Conservation (phyloP, 352 stramenopile genomes). For the Phytophthora idaei region DNA sequence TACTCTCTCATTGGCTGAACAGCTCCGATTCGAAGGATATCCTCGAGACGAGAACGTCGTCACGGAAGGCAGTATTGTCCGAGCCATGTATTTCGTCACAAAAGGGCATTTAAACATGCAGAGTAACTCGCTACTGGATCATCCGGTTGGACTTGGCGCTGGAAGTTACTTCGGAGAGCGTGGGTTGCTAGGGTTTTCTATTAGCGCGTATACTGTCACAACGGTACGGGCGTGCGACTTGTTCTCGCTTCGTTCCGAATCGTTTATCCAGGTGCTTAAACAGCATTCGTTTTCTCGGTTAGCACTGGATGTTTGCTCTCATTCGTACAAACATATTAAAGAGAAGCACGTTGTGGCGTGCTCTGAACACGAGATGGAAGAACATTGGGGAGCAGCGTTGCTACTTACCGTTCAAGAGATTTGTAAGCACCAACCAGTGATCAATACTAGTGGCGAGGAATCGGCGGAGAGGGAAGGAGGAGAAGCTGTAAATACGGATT, state of each 20-base stretch:
- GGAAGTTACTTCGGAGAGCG: slow-evolving; percentile 69
- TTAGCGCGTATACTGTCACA: slow-evolving; percentile 46
- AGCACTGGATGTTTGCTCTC: slow-evolving; percentile 25
- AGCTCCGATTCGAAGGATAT: slow-evolving; percentile 65
- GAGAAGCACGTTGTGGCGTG: not conserved
- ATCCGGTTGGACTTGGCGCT: slow-evolving; percentile 25
- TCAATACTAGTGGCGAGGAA: slow-evolving; percentile 9
- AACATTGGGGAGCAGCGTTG: slow-evolving; percentile 27
- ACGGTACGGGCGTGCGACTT: slow-evolving; percentile 38
- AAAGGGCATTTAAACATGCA: slow-evolving; percentile 55
- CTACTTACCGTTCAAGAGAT: slow-evolving; percentile 18
- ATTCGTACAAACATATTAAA: slow-evolving; percentile 22
- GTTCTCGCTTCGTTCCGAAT: slow-evolving; percentile 40
- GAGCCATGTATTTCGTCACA: slow-evolving; percentile 76
- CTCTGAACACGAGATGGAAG: slow-evolving; percentile 34
- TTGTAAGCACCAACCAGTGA: slow-evolving; percentile 16
- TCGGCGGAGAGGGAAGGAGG: not conserved
- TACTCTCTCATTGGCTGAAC: slow-evolving; percentile 39
- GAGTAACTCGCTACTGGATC: slow-evolving; percentile 28
- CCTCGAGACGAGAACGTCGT: slow-evolving; percentile 63
- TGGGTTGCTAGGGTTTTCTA: slow-evolving; percentile 54
- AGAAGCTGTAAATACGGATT: not conserved
- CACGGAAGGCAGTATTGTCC: slow-evolving; percentile 58
- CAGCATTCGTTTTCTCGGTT: slow-evolving; percentile 25
- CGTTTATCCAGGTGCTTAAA: slow-evolving; percentile 45